Base-by-base conservation (phyloP, 139 green algal species). In the Haematococcus lacustris region DNA sequence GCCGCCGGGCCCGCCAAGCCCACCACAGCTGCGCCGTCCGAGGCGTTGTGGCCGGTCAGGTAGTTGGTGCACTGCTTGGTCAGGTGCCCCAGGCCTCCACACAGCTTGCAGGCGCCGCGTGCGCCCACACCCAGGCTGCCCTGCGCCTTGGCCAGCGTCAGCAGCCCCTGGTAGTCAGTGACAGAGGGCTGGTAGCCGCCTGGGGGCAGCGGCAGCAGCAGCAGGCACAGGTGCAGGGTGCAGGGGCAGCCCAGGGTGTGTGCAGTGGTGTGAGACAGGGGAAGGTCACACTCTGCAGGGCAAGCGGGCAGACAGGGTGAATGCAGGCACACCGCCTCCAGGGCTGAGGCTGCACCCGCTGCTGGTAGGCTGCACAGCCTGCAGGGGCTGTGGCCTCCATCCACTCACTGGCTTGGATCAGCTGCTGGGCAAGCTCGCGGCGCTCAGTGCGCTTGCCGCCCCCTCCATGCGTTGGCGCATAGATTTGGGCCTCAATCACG, bases 61-160 rank as follows among this genome's bases (percentile, higher is more conserved):
- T 82, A 73, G 75, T 95, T 95, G 50, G 84, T 83, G 83, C 91
- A 96, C 86, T 96, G 89, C 80, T 91, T 92, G 7, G 91, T 95
- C 21, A 96, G 83, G 81, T 96, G 91, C 4, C 91, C 91, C 21
- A 95, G 76, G 64, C 93, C 83, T 33, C 91, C 59, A 73, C 91
- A 96, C 17, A 87, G 76, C 76, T 89, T 92, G 79, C 91, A 96
- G 30, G 89, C 91, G 23, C 91, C 91, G 26, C 90, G 73, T 0
- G 43, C 78, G 26, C 81, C 79, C n/a, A 25, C 32, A 4, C 67
- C 67, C 23, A 72, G 47, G 17, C 86, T 81, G 26, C 87, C 87
- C 69, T 93, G 85, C 34, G 71, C 76, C 38, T 85, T 83, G 33
- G 91, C 91, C 1, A 96, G 75, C 1, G 80, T 76, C 63, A 94